These are phyloP conservation scores for Boletus huronensis DNA, from an alignment of 768 basidiomycete species.

Conservation along the genomic window DNA sequence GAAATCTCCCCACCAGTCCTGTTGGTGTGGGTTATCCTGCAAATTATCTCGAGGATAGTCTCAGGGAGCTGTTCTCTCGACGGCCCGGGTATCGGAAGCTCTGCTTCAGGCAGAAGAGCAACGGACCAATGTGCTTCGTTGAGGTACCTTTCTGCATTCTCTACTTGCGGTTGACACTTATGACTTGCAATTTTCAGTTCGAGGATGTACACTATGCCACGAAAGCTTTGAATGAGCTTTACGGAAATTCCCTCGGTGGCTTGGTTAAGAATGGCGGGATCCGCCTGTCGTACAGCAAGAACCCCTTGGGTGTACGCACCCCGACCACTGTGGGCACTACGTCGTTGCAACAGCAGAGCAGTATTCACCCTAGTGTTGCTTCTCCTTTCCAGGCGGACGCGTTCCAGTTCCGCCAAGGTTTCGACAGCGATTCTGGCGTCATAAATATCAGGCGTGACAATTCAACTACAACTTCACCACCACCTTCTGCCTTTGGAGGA, in stretches of 20 bases:
- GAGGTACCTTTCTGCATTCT: conserved; percentile 54
- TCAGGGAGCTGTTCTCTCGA: conserved; percentile 76
- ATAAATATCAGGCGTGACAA: conserved; percentile 26
- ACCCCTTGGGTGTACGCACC: conserved; percentile 90
- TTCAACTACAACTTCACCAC: conserved; percentile 22
- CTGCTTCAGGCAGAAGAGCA: conserved; percentile 93
- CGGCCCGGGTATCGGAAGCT: conserved; percentile 87
- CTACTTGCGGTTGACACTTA: neutral
- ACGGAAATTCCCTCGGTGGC: conserved; percentile 88
- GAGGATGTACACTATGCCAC: conserved; percentile 85
- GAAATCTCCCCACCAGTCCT: conserved; percentile 85
- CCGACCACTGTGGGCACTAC: conserved; percentile 52
- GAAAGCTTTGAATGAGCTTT: conserved; percentile 83
- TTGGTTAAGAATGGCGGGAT: conserved; percentile 95
- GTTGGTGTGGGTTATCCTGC: conserved; percentile 68
- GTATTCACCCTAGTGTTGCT: conserved; percentile 14
- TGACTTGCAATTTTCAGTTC: conserved; percentile 50
- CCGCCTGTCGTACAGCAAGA: conserved; percentile 95
- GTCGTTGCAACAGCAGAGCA: conserved; percentile 27
- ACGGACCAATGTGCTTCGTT: conserved; percentile 99
- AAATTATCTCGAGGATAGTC: conserved; percentile 81
- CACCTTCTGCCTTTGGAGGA: conserved; percentile 23
- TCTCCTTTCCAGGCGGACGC: conserved; percentile 30
- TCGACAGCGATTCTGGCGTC: conserved; percentile 23
- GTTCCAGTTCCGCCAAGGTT: conserved; percentile 31